Conservation (phyloP, 2,329 filamentous ascomycete species). For the Aspergillus oerlinghausenensis region DNA sequence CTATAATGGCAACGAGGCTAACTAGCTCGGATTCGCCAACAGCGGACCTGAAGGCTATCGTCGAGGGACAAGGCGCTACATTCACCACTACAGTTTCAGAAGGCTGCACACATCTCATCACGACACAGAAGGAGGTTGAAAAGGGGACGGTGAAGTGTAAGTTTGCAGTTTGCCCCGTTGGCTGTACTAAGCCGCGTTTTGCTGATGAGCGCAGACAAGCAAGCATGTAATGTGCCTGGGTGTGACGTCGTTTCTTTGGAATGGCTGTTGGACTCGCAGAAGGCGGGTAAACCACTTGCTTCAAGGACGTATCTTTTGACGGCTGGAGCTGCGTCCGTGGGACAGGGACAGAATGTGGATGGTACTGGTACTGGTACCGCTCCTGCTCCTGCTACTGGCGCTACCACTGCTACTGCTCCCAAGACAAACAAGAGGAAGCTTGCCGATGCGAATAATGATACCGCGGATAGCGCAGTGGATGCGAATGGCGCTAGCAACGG, state of each 20-base stretch:
- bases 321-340: conserved; percentile 8
- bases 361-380: neutral
- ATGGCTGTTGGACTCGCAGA: conserved; percentile 59
- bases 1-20: neutral
- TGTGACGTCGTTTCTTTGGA: conserved; percentile 55
- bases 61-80: conserved; percentile 32
- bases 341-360: neutral
- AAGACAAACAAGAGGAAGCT: conserved; percentile 33
- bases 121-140: conserved; percentile 34
- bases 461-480: conserved; percentile 20
- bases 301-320: conserved; percentile 36
- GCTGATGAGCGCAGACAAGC: conserved; percentile 46
- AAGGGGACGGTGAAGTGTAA: conserved; percentile 33
- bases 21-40: conserved; percentile 4
- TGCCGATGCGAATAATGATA: conserved; percentile 13
- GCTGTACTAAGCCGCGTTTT: conserved; percentile 41
- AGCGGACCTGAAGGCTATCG: conserved; percentile 29
- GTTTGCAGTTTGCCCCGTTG: conserved; percentile 35
- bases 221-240: conserved; percentile 43
- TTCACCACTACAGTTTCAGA: conserved; percentile 27
- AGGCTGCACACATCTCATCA: conserved; percentile 36
- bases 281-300: conserved; percentile 37
- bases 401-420: neutral
- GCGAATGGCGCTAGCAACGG: conserved; percentile 2
- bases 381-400: neutral